Evolutionary conservation across 148 eudicot species (phyloP), one percentile per base, ranked within the genome.

Genomic region (Tetragonia tetragonoides): DNA sequence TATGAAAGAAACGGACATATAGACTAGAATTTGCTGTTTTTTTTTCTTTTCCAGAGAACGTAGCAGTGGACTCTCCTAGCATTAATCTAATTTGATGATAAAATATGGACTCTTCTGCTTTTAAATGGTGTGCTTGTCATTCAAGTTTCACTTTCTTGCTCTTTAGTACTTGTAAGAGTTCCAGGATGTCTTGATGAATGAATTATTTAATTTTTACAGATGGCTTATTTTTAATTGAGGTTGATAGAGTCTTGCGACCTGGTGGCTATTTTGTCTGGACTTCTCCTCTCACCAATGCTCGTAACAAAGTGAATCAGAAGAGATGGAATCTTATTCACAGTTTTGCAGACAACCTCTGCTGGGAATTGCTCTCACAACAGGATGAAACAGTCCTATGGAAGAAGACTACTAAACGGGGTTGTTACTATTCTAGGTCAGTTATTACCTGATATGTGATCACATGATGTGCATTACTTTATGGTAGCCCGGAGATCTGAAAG

Each of bases 241-340:
- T 84, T 79, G 97, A 96, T 85, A 87, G 99, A 79, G 87, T 93
- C 73, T 77, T 96, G 81, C 85, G 92, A 79, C 99, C 99, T 38
- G 97, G 99, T 80, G 99, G 98, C 84, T 96, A 96, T 79, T 96
- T 96, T 86, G 99, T 96, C 57, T 96, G 99, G 99, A 96, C 98
- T 70, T 94, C 97, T 67, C 97, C 92, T 47, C 81, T 95, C 62
- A 93, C 93, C 75, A 90, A 87, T 82, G 83, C 92, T 44, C 98
- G 92, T 76, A 89, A 91, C 60, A 96, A 96, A 84, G 90, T 72
- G 72, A 89, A 90, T 75, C 89, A 84, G 80, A 93, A 96, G 81
- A 87, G 84, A 83, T 96, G 99, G 99, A 78, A 82, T 72, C 70
- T 91, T 72, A 87, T 96, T 76, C 97, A 76, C 68, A 78, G 64